Conservation (phyloP, 192 early-diverging fungal species). For the Coemansia sp. region DNA sequence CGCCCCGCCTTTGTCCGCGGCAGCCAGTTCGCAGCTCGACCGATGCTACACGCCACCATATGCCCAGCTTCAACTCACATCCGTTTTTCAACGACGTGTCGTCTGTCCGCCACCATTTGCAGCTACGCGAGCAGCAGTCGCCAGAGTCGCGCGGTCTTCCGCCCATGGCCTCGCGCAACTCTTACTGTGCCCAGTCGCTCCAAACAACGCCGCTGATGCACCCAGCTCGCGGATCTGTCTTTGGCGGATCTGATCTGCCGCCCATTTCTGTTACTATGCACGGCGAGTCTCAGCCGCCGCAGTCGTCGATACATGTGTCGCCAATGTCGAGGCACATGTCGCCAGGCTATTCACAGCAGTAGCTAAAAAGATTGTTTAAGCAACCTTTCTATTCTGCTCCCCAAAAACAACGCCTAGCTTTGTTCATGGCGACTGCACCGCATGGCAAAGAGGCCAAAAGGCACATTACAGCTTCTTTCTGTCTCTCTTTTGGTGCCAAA, state of each 20-base stretch:
- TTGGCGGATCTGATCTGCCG: conserved; percentile 2
- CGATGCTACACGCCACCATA: conserved; percentile 4
- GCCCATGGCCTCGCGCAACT: conserved; percentile 6
- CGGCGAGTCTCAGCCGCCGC: background rate
- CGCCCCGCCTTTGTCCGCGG: conserved; percentile 32
- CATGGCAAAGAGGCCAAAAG: too few species aligned
- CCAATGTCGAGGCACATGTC: background rate
- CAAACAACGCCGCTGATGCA: conserved; percentile 48
- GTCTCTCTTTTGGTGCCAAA: too few species aligned
- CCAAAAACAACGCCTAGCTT: background rate
- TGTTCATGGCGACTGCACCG: too few species aligned
- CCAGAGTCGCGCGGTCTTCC: conserved; percentile 3
- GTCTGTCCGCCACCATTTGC: conserved; percentile 48
- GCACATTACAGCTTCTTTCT: too few species aligned
- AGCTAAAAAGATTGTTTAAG: background rate
- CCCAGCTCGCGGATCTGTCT: conserved; percentile 6
- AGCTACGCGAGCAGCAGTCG: conserved; percentile 20
- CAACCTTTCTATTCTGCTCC: background rate
- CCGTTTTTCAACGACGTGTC: conserved; percentile 48
- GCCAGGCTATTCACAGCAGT: background rate
- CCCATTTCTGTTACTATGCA: background rate
- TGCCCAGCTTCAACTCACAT: conserved; percentile 1
- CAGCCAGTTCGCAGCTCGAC: background rate
- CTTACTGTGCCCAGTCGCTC: conserved; percentile 22
- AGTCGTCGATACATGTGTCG: background rate